Evolutionary conservation across 257 asterid species (phyloP).

Genomic region (Linaria vulgaris): DNA sequence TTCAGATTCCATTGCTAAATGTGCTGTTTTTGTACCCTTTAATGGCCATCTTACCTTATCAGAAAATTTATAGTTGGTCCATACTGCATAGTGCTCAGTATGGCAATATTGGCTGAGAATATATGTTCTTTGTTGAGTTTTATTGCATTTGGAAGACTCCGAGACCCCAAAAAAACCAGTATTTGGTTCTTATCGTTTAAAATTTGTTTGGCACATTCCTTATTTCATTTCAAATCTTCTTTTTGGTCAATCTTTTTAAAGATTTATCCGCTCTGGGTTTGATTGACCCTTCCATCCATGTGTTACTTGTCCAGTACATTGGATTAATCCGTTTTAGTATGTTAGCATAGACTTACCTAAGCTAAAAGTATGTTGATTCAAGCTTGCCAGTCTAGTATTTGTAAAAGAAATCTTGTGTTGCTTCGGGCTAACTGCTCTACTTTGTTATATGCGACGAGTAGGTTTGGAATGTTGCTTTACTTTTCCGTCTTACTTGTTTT

Average conservation of each 20-base stretch:
- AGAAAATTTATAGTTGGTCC: too few relatives aligned
- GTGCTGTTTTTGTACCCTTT: too few relatives aligned
- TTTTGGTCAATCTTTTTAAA: background rate
- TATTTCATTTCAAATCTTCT: background rate
- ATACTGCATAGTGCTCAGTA: too few relatives aligned
- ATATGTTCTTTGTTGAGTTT: too few relatives aligned
- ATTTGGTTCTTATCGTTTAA: too few relatives aligned
- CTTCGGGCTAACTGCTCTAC: background rate
- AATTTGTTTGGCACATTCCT: background rate
- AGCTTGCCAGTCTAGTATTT: background rate
- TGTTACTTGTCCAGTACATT: background rate
- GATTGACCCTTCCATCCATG: background rate
- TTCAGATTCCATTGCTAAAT: background rate
- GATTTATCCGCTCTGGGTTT: background rate
- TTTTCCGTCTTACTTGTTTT: constrained; percentile 24
- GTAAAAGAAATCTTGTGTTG: constrained; percentile 5
- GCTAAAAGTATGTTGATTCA: background rate
- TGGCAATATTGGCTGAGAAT: too few relatives aligned
- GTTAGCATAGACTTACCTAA: background rate
- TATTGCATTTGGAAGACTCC: too few relatives aligned
- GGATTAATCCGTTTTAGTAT: background rate
- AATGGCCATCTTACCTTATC: too few relatives aligned
- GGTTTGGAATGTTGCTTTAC: constrained; percentile 13
- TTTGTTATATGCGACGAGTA: background rate
- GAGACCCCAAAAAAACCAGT: too few relatives aligned